Evolutionary conservation across 345 rosid species (phyloP), one percentile per base, ranked within the genome.

Genomic region (Nephelium lappaceum): DNA sequence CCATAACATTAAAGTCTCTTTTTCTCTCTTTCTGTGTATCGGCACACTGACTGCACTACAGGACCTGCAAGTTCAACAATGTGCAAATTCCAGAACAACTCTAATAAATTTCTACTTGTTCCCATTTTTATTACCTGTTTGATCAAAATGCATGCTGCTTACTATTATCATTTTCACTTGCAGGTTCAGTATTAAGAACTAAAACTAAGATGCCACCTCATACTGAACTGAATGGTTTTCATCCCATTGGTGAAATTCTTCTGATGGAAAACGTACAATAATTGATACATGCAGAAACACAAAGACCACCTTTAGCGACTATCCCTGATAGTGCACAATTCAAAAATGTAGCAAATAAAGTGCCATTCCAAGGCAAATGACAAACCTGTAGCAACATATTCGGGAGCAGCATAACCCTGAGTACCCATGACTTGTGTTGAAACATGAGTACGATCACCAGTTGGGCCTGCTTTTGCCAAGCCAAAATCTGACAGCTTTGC

Each of bases 401-500:
- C 91, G 9, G 94, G 94, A 12, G 91, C 92, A 57, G 88, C 87
- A 74, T 91, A 91, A 53, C 94, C 94, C 23, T 84, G 77, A 74
- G 94, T 87, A 19, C 94, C 92, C 83, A 89, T 53, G 36, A 91
- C 84, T 80, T 77, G 88, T 73, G 94, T 89, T 8, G 91, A 84
- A 71, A 86, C 89, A 68, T 91, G 90, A 65, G 89, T 80, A 49
- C 60, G 77, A 64, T 83, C 92, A 31, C 90, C 91, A 16, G 87
- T 84, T 2, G 91, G 92, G 27, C 92, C 94, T 19, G 89, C 90
- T 82, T 84, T 91, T 68, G 92, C 94, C 65, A 85, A 85, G 72
- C 94, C 94, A 76, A 91, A 88, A 71, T 91, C 91, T 14, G 90
- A 89, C 77, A 91, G 94, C 79, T 86, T 91, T 18, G 91, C 88